Conservation (phyloP, 2,329 filamentous ascomycete species). For the Pestalotiopsis sp. region DNA sequence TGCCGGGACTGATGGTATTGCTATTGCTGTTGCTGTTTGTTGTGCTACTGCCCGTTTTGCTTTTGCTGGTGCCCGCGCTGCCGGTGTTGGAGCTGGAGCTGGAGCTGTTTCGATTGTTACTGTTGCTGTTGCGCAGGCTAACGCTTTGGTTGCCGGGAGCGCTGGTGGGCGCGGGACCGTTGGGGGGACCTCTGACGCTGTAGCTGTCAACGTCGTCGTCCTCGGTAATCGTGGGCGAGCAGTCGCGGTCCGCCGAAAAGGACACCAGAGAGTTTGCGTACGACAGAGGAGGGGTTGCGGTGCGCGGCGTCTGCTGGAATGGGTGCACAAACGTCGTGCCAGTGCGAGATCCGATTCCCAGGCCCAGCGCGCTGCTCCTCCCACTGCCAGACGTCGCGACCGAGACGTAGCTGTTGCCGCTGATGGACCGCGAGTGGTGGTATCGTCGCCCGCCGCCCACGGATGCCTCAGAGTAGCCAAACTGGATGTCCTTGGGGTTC, state of each 20-base stretch:
- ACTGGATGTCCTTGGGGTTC: constrained; percentile 47
- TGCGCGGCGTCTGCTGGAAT: constrained; percentile 65
- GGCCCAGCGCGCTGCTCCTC: constrained; percentile 25
- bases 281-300: constrained; percentile 61
- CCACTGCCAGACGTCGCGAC: constrained; percentile 57
- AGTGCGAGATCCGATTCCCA: constrained; percentile 21
- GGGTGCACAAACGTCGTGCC: constrained; percentile 61
- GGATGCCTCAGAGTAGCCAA: constrained; percentile 40
- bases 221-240: constrained; percentile 59
- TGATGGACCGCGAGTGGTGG: constrained; percentile 61
- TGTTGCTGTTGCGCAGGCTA: constrained; percentile 29
- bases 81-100: constrained; percentile 13
- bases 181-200: constrained; percentile 11
- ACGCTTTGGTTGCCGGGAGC: constrained; percentile 23
- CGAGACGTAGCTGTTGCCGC: constrained; percentile 60
- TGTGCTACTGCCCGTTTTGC: constrained; percentile 20
- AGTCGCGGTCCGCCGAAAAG: constrained; percentile 48
- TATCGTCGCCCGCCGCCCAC: constrained; percentile 41
- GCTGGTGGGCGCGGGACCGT: constrained; percentile 7
- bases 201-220: constrained; percentile 43
- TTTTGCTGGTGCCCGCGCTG: constrained; percentile 22
- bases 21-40: constrained; percentile 23
- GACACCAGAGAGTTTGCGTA: constrained; percentile 60
- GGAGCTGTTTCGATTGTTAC: constrained; percentile 21
- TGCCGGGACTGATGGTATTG: constrained; percentile 18